A percentile compares a stretch with the other conserved stretches of the same genome.
Conservation (phyloP, 1,284 basidiomycete species). For the Marasmius tenuissimus region DNA sequence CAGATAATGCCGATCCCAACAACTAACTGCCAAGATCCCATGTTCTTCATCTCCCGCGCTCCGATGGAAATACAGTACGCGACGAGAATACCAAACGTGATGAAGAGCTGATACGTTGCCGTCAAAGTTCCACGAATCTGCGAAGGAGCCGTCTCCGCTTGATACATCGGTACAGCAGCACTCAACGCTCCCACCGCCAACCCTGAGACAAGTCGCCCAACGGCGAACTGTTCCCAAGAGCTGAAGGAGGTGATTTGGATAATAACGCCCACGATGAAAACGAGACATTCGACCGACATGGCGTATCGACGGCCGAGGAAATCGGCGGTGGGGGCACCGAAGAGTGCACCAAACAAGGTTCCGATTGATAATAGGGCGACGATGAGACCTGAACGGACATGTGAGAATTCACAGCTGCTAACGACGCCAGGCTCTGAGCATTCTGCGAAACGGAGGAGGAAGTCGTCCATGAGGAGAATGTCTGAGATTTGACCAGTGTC, state of each 20-base stretch:
- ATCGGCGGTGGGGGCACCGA: conserved; percentile 68
- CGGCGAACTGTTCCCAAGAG: conserved; percentile 64
- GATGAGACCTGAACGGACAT: conserved; percentile 61
- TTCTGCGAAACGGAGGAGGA: conserved; percentile 61
- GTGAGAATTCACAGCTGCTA: conserved; percentile 49
- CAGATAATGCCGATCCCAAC: conserved; percentile 74
- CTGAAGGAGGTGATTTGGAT: conserved; percentile 52
- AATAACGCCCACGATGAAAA: conserved; percentile 74
- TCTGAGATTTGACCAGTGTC: conserved; percentile 82
- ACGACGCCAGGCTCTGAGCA: conserved; percentile 41
- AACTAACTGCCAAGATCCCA: conserved; percentile 66
- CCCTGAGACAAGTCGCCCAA: conserved; percentile 71
- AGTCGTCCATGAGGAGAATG: conserved; percentile 76
- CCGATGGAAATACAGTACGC: conserved; percentile 69
- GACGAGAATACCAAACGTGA: conserved; percentile 76
- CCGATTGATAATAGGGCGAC: conserved; percentile 70
- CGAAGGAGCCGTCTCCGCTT: conserved; percentile 75
- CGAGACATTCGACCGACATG: conserved; percentile 65
- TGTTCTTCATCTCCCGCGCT: conserved; percentile 44
- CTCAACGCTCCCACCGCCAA: conserved; percentile 72
- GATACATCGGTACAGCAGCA: conserved; percentile 79
- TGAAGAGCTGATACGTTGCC: conserved; percentile 72
- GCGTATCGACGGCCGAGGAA: conserved; percentile 67
- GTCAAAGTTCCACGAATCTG: conserved; percentile 79
- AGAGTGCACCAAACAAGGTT: conserved; percentile 59